Conservation (phyloP, 2,329 filamentous ascomycete genomes). For the Aspergillus sp. region DNA sequence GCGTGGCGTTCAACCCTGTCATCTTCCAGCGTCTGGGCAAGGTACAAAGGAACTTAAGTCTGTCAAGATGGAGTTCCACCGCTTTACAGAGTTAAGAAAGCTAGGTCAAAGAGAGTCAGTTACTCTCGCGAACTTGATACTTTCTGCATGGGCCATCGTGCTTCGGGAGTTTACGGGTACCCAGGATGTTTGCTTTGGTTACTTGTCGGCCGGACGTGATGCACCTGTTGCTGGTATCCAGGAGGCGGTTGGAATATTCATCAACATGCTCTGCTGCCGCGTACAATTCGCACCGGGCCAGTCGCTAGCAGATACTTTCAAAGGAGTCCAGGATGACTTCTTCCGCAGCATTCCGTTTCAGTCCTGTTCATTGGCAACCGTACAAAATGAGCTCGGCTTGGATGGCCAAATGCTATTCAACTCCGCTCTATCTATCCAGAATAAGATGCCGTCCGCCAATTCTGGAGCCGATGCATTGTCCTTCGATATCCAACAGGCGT, state of each 20-base stretch:
- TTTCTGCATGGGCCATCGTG: conserved; percentile 41
- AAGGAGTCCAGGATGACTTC: conserved; percentile 48
- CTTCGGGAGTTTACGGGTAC: conserved; percentile 31
- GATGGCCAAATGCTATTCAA: conserved; percentile 42
- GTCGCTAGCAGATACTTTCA: conserved; percentile 41
- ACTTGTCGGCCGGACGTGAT: conserved; percentile 44
- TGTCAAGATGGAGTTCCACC: conserved; percentile 11
- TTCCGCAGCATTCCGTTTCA: conserved; percentile 51
- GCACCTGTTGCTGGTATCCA: conserved; percentile 47
- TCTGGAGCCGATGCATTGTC: conserved; percentile 26
- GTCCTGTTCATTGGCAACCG: conserved; percentile 50
- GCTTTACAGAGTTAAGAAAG: conserved; percentile 30
- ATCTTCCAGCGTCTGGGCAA: conserved; percentile 20
- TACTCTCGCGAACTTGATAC: conserved; percentile 40
- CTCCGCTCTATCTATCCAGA: conserved; percentile 44
- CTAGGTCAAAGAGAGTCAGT: conserved; percentile 33
- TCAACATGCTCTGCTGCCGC: conserved; percentile 57
- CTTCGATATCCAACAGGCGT: conserved; percentile 32
- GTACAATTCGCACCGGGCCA: conserved; percentile 39
- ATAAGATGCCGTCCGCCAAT: conserved; percentile 26
- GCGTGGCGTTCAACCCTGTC: conserved; percentile 31
- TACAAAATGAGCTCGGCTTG: conserved; percentile 44
- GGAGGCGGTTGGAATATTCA: conserved; percentile 50
- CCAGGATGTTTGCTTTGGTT: conserved; percentile 45
- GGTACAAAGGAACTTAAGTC: conserved; percentile 8